Evolutionary conservation across 169 alveolate genomes (phyloP).

Genomic region (Ichthyophthirius multifiliis): DNA sequence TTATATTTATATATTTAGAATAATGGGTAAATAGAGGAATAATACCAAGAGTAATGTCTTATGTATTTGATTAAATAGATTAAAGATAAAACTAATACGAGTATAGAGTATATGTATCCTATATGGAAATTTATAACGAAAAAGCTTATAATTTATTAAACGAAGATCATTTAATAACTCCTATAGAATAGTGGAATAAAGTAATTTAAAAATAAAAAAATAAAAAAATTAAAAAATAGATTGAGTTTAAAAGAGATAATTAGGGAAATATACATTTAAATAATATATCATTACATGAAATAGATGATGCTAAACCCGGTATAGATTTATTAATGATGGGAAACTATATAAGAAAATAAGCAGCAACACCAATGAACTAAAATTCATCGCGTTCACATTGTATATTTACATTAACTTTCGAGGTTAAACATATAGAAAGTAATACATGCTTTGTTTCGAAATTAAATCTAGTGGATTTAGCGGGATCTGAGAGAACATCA

Average conservation of each 20-base stretch:
- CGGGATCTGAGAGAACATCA: constrained; percentile 73
- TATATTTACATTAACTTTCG: constrained; percentile 57
- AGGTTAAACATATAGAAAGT: constrained; percentile 25
- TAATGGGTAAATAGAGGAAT: constrained; percentile 77
- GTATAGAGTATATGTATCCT: constrained; percentile 67
- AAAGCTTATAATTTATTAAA: constrained; percentile 83
- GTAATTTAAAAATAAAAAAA: neutral
- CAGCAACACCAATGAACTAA: constrained; percentile 71
- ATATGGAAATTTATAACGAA: constrained; percentile 86
- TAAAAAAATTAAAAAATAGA: constrained; percentile 10
- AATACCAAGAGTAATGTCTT: constrained; percentile 76
- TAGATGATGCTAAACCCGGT: constrained; percentile 70
- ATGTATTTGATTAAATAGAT: constrained; percentile 66
- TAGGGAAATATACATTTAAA: constrained; percentile 69
- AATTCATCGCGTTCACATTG: constrained; percentile 65
- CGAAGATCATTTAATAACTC: constrained; percentile 59
- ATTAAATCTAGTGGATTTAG: constrained; percentile 75
- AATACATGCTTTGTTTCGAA: constrained; percentile 35
- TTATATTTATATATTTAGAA: neutral
- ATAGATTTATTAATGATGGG: constrained; percentile 83
- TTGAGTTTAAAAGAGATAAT: constrained; percentile 74
- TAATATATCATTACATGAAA: constrained; percentile 71
- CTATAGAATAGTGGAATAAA: constrained; percentile 81
- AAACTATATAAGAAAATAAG: constrained; percentile 60
- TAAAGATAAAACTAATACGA: constrained; percentile 35